Percentiles rank a stretch among this genome's conserved stretches.
Conservation (phyloP, 202 grass and related monocot species). For the Panicum virgatum region DNA sequence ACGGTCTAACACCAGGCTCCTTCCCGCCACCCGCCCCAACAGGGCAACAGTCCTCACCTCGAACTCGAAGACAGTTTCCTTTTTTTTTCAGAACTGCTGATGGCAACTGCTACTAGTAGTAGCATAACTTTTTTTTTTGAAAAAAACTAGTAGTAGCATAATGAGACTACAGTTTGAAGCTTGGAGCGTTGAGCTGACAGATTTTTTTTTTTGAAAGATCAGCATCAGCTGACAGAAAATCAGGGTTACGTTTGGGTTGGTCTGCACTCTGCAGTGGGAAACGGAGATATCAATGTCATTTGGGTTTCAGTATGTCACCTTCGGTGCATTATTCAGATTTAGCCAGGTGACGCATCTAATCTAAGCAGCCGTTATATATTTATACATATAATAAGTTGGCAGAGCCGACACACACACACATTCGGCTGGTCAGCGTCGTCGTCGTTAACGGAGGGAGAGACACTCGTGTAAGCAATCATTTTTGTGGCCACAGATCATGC, state of each 20-base stretch:
- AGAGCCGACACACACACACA: background rate
- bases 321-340: background rate
- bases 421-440: background rate
- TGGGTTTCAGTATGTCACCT: background rate
- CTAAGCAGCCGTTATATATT: background rate
- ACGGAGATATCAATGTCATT: background rate
- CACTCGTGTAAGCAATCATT: background rate
- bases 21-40: background rate
- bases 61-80: background rate
- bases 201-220: background rate
- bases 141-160: too few relatives aligned
- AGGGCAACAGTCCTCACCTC: background rate
- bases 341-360: background rate
- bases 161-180: too few relatives aligned
- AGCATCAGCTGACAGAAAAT: background rate
- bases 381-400: background rate
- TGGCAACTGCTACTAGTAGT: too few relatives aligned
- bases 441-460: background rate
- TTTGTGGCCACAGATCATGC: background rate
- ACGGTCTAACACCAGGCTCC: background rate
- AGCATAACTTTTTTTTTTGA: too few relatives aligned
- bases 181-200: background rate
- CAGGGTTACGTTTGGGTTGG: background rate
- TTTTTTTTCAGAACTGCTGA: background rate
- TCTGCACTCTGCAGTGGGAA: background rate